Conservation (phyloP, 768 basidiomycete species). For the Russula brevipes region DNA sequence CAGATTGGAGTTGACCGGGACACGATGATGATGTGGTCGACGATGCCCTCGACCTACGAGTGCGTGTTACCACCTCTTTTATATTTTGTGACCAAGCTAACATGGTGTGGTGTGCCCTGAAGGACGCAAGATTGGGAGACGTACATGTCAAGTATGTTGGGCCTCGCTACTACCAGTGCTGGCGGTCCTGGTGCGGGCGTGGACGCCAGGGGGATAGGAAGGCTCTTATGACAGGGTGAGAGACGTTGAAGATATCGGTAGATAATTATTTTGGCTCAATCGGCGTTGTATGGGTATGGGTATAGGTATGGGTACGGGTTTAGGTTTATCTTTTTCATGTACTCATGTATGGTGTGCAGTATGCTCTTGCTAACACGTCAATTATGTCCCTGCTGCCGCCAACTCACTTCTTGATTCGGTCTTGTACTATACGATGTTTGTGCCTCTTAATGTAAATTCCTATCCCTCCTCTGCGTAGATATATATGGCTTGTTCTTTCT, state of each 20-base stretch:
- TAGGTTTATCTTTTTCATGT: neutral
- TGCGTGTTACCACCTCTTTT: conserved; percentile 2
- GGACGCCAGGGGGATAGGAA: neutral
- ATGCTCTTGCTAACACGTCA: neutral
- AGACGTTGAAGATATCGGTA: neutral
- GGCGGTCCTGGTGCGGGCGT: neutral
- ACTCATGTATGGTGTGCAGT: neutral
- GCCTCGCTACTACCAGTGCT: neutral
- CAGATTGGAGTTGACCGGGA: conserved; percentile 24
- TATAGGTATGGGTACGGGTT: no score
- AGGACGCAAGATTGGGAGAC: conserved; percentile 25
- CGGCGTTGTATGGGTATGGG: no score
- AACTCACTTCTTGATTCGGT: neutral
- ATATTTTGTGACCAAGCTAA: neutral
- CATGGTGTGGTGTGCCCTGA: neutral
- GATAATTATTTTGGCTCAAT: no score
- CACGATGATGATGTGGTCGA: conserved; percentile 27
- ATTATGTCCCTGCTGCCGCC: neutral
- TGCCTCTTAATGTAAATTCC: neutral
- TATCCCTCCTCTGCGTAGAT: no score
- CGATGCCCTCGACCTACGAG: conserved; percentile 20
- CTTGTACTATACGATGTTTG: neutral
- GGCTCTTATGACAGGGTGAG: neutral
- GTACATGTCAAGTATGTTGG: conserved; percentile 23
- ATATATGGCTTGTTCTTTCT: neutral